Percentiles rank a stretch among this genome's conserved stretches.
phyloP scores from a whole-genome alignment of 345 rosid species.

The Bruguiera sexangula region DNA sequence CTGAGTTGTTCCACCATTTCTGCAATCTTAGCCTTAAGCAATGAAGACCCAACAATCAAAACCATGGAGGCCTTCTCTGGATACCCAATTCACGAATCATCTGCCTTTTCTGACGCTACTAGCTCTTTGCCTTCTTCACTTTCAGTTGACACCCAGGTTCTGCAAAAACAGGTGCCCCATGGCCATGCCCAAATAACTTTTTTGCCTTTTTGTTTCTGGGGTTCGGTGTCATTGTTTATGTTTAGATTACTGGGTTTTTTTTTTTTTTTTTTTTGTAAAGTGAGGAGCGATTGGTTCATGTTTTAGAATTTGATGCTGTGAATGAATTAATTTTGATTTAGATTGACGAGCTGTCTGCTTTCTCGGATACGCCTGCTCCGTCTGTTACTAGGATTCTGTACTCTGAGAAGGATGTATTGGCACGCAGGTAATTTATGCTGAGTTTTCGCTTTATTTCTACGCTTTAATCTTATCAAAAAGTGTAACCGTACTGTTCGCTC shows the following conservation, averaged over 20 bases:
- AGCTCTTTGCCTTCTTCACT: slow-evolving; percentile 44
- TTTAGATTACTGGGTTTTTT: background rate
- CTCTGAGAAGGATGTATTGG: slow-evolving; percentile 71
- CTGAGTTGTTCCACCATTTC: slow-evolving; percentile 15
- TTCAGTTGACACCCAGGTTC: slow-evolving; percentile 47
- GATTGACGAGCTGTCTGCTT: slow-evolving; percentile 80
- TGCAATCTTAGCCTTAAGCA: slow-evolving; percentile 33
- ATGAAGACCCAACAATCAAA: slow-evolving; percentile 52
- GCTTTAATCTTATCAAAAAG: too few relatives aligned
- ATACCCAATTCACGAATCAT: slow-evolving; percentile 61
- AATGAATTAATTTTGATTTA: slow-evolving; percentile 16
- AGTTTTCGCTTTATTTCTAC: too few relatives aligned
- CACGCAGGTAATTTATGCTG: slow-evolving; percentile 52
- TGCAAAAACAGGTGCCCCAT: slow-evolving; percentile 59
- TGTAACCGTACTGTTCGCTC: background rate
- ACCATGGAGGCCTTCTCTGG: slow-evolving; percentile 92
- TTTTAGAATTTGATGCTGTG: slow-evolving; percentile 1
- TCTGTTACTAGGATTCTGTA: slow-evolving; percentile 85
- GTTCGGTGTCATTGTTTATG: background rate
- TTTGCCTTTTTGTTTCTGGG: background rate
- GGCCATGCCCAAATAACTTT: background rate
- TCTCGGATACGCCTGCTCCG: slow-evolving; percentile 85
- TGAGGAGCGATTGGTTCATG: background rate
- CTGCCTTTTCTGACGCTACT: slow-evolving; percentile 20
- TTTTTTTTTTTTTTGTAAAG: background rate